Evolutionary conservation across 768 basidiomycete species (phyloP).

Genomic region (Amanita muscaria): DNA sequence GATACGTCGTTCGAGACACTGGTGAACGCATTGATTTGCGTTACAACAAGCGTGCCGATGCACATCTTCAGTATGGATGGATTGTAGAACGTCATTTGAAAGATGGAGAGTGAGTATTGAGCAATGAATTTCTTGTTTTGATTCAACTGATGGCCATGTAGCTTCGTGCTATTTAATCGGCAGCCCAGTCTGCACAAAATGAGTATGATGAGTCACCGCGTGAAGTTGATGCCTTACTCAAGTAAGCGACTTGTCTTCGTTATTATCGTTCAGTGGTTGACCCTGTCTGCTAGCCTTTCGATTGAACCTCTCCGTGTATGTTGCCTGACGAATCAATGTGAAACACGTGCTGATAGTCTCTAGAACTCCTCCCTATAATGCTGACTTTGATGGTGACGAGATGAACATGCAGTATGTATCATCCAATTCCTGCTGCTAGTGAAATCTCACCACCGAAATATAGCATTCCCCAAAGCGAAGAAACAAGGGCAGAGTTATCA

Average conservation of each 20-base stretch:
- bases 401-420: slow-evolving; percentile 99
- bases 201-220: slow-evolving; percentile 99
- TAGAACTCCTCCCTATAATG: slow-evolving; percentile 95
- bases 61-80: slow-evolving; percentile 96
- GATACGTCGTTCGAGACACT: slow-evolving; percentile 95
- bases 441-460: slow-evolving; percentile 7
- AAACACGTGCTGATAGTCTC: slow-evolving; percentile 19
- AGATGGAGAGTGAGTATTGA: slow-evolving; percentile 84
- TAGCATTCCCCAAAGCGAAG: slow-evolving; percentile 96
- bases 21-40: slow-evolving; percentile 95
- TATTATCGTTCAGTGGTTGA: neutral
- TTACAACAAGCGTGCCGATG: slow-evolving; percentile 93
- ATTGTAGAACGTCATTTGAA: slow-evolving; percentile 96
- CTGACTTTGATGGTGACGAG: slow-evolving; percentile 99
- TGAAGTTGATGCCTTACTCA: slow-evolving; percentile 96
- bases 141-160: slow-evolving; percentile 20
- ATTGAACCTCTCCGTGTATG: slow-evolving; percentile 94
- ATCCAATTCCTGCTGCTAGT: neutral
- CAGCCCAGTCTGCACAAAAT: slow-evolving; percentile 98
- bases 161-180: slow-evolving; percentile 93
- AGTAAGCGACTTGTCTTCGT: slow-evolving; percentile 55
- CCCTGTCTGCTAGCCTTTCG: slow-evolving; percentile 66
- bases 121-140: neutral
- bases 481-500: slow-evolving; percentile 95
- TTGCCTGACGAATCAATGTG: slow-evolving; percentile 18